Conservation (phyloP, 352 stramenopile genomes). For the Pelagophyceae sp. region DNA sequence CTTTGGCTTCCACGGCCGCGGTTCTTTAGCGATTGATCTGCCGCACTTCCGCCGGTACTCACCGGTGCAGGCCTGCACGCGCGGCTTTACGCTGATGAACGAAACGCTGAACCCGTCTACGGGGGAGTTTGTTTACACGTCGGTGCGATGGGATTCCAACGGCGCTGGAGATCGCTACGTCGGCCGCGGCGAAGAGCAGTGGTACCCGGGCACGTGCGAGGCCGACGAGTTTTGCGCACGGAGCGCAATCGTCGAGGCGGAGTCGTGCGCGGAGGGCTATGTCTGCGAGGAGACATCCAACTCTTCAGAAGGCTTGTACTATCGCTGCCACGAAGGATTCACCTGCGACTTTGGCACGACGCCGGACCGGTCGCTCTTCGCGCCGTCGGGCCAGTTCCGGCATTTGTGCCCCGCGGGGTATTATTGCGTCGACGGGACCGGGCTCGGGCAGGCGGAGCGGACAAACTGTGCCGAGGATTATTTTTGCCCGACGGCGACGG, state of each 20-base stretch:
- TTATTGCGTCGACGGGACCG: slow-evolving; percentile 73
- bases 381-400: slow-evolving; percentile 70
- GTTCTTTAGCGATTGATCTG: slow-evolving; percentile 72
- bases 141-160: slow-evolving; percentile 40
- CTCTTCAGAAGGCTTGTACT: slow-evolving; percentile 50
- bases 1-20: slow-evolving; percentile 66
- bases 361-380: slow-evolving; percentile 72
- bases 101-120: slow-evolving; percentile 37
- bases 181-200: slow-evolving; percentile 57
- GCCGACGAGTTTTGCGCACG: slow-evolving; percentile 83
- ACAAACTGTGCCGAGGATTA: slow-evolving; percentile 72
- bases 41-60: slow-evolving; percentile 68
- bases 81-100: slow-evolving; percentile 70
- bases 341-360: slow-evolving; percentile 84
- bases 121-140: slow-evolving; percentile 45
- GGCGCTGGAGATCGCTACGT: slow-evolving; percentile 46
- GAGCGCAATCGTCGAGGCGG: slow-evolving; percentile 53
- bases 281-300: slow-evolving; percentile 81
- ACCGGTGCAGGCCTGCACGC: slow-evolving; percentile 80
- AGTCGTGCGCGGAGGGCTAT: slow-evolving; percentile 82
- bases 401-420: slow-evolving; percentile 73
- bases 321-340: slow-evolving; percentile 77
- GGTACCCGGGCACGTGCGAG: slow-evolving; percentile 90
- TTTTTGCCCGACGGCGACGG: slow-evolving; percentile 88
- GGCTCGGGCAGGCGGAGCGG: slow-evolving; percentile 61